These are phyloP conservation scores for Chaetomium olivaceum DNA, from an alignment of 2,329 filamentous ascomycete genomes.

Conservation along the genomic window DNA sequence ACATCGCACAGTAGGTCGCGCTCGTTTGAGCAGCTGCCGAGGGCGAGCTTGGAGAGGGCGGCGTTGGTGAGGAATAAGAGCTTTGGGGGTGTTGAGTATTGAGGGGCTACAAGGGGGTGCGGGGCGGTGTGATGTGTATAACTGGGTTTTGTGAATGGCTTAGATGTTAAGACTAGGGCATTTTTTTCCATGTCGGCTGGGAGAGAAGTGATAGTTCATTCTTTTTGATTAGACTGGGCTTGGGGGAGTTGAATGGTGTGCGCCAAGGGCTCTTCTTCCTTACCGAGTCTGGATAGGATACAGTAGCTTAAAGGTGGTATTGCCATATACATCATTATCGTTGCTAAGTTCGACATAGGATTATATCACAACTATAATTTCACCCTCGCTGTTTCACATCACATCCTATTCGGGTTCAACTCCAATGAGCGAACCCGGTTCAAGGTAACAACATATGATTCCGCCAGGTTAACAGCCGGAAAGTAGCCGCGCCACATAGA, in stretches of 20 bases:
- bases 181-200: background rate
- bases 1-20: slow-evolving; percentile 41
- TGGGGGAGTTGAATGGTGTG: slow-evolving; percentile 7
- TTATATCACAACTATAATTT: background rate
- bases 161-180: background rate
- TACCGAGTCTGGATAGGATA: background rate
- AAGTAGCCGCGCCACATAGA: background rate
- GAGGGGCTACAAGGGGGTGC: background rate
- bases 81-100: slow-evolving; percentile 52
- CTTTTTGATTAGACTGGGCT: background rate
- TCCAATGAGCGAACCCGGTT: background rate
- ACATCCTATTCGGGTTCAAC: background rate
- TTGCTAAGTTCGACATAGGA: background rate
- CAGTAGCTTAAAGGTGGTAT: background rate
- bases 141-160: background rate
- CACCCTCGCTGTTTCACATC: background rate
- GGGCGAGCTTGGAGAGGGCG: slow-evolving; percentile 49
- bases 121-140: background rate
- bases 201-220: background rate
- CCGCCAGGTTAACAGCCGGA: background rate
- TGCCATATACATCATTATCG: background rate
- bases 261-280: too few relatives aligned
- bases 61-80: slow-evolving; percentile 51
- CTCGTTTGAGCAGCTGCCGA: slow-evolving; percentile 45
- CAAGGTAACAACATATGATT: background rate